These are phyloP conservation scores for Ambrosia trifida DNA, from an alignment of 129 eudicot genomes.

Conservation along the genomic window DNA sequence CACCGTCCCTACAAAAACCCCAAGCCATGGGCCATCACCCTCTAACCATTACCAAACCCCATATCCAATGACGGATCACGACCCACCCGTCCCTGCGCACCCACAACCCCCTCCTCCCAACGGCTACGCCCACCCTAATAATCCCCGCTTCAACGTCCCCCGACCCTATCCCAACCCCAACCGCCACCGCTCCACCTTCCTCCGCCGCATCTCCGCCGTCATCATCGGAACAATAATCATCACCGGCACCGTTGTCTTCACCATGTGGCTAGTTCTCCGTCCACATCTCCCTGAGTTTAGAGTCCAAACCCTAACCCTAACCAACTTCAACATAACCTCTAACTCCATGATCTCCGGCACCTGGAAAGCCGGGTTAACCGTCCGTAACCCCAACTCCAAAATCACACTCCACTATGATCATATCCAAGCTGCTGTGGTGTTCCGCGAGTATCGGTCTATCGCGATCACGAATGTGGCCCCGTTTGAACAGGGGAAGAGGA, in stretches of 20 bases:
- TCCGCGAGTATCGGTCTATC: constrained; percentile 29
- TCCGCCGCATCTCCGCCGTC: constrained; percentile 69
- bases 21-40: neutral
- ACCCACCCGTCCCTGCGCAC: constrained; percentile 40
- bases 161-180: constrained; percentile 42
- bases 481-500: constrained; percentile 58
- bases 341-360: constrained; percentile 44
- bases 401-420: constrained; percentile 57
- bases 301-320: constrained; percentile 45
- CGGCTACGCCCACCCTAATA: constrained; percentile 41
- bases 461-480: constrained; percentile 56
- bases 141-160: constrained; percentile 43
- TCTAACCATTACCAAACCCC: neutral
- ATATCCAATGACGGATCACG: constrained; percentile 27
- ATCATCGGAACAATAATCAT: constrained; percentile 54
- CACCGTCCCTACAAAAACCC: neutral
- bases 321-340: constrained; percentile 47
- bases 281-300: constrained; percentile 77
- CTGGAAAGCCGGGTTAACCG: constrained; percentile 52
- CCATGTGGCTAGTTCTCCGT: constrained; percentile 79
- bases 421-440: constrained; percentile 46
- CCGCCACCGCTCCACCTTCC: constrained; percentile 67
- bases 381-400: constrained; percentile 72
- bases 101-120: constrained; percentile 29
- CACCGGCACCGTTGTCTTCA: constrained; percentile 62